A percentile compares a stretch with the other conserved stretches of the same genome.
phyloP scores from a whole-genome alignment of 306 rosid genomes.

The Prunus mira region DNA sequence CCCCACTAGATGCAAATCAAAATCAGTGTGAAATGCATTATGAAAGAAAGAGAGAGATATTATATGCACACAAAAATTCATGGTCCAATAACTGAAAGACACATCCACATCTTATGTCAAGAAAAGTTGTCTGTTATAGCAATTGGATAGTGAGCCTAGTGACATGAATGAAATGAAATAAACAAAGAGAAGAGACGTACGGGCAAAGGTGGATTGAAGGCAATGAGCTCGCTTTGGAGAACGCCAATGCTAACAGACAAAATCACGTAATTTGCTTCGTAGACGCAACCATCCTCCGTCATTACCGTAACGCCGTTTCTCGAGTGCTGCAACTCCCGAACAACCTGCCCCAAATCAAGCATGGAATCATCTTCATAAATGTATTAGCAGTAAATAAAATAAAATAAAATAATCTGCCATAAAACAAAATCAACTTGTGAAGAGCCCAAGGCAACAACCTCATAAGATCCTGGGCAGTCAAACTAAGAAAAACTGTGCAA shows the following conservation, averaged over 20 bases:
- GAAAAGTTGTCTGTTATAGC: neutral
- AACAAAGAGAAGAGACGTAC: constrained; percentile 45
- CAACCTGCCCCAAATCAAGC: constrained; percentile 68
- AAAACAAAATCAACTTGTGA: neutral
- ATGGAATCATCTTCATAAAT: constrained; percentile 22
- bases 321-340: constrained; percentile 80
- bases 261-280: constrained; percentile 75
- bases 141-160: neutral
- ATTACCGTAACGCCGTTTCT: constrained; percentile 72
- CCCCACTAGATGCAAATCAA: constrained; percentile 6
- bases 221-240: constrained; percentile 85
- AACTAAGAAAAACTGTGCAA: constrained; percentile 31
- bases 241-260: constrained; percentile 94
- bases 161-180: neutral
- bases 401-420: neutral
- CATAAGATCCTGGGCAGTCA: constrained; percentile 35
- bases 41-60: neutral
- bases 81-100: constrained; percentile 22
- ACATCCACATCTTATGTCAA: neutral
- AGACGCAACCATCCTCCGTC: constrained; percentile 87
- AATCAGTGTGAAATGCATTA: neutral
- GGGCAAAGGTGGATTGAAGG: constrained; percentile 83
- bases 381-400: neutral
- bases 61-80: neutral
- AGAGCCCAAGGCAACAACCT: constrained; percentile 20